Evolutionary conservation across 2,329 filamentous ascomycete species (phyloP), one percentile per base, ranked within the genome.

Genomic region (Teratosphaeria nubilosa): DNA sequence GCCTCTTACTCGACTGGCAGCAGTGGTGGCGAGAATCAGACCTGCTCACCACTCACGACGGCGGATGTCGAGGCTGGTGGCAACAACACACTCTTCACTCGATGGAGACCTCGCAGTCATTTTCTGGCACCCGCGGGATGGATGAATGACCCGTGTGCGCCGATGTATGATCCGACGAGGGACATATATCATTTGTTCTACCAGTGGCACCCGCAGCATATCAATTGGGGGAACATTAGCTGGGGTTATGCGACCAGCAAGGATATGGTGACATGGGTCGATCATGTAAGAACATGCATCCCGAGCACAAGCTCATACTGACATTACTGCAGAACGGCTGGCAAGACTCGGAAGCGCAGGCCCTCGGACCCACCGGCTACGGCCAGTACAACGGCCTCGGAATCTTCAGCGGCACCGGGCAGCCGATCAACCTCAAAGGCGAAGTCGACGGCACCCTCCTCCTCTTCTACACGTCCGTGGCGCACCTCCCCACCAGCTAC

Each of bases 181-280:
- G 75, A 77, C 31, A 68, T 68, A 1, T 83, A 82, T 59, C 80
- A 82, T 61, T 63, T 82, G 7, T 78, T 78, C 64, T 82, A 79
- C 65, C 80, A 83, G 66, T 81, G 74, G 71, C 73, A 78, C 63
- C 75, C 75, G 1, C 68, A 78, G 53, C 75, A 78, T 59, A 72
- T 77, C 62, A 75, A 75, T 60, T 77, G 76, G 75, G 76, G 76
- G 63, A 77, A 77, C 60, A 77, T 77, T 45, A 73, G 70, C 20
- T 79, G 76, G 78, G 81, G 80, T 2, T 77, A 82, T 62, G 79
- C 79, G 5, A 79, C 74, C 2, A 81, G 77, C 57, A 73, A 75
- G 53, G 77, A 80, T 58, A 66, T 79, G 54, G 71, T 79, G 30
- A 75, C 75, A 27, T 70, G 68, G 68, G 60, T 68, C 16, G 59